A percentile compares a stretch with the other conserved stretches of the same genome.
Conservation (phyloP, 495 filamentous ascomycete genomes). For the Tetracladium setigerum region DNA sequence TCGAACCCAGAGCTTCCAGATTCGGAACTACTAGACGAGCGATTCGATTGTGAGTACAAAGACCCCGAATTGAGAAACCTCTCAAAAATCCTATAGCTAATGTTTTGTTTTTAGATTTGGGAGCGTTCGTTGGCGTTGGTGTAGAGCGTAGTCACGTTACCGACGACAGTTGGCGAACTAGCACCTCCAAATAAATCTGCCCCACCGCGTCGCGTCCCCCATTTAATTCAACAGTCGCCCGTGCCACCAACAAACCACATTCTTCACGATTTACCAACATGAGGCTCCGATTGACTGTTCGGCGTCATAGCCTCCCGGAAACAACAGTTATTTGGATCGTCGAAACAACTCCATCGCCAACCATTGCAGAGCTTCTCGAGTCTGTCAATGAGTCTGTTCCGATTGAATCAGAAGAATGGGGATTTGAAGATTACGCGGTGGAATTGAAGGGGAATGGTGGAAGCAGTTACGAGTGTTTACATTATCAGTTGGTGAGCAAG, state of each 20-base stretch:
- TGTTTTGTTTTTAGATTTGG: no score
- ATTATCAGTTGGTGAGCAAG: constrained; percentile 66
- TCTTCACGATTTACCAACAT: constrained; percentile 33
- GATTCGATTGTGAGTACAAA: no score
- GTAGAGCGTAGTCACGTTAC: no score
- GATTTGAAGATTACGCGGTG: constrained; percentile 87
- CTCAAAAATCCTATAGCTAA: no score
- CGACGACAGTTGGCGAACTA: no score
- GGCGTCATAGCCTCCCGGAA: constrained; percentile 72
- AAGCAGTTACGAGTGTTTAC: constrained; percentile 76
- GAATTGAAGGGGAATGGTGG: constrained; percentile 51
- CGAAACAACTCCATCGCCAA: constrained; percentile 47
- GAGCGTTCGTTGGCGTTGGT: no score
- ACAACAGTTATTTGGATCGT: constrained; percentile 69
- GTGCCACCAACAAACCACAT: background rate
- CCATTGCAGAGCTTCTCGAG: constrained; percentile 74
- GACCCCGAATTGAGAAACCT: no score
- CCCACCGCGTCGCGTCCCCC: no score
- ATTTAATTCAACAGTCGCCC: no score
- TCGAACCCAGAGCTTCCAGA: no score
- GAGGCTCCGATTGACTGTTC: constrained; percentile 75
- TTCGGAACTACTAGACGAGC: no score
- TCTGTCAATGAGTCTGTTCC: constrained; percentile 78
- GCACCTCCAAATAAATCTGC: no score
- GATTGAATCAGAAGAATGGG: constrained; percentile 77